Conservation (phyloP, 148 eudicot species). For the Persicaria maculosa region DNA sequence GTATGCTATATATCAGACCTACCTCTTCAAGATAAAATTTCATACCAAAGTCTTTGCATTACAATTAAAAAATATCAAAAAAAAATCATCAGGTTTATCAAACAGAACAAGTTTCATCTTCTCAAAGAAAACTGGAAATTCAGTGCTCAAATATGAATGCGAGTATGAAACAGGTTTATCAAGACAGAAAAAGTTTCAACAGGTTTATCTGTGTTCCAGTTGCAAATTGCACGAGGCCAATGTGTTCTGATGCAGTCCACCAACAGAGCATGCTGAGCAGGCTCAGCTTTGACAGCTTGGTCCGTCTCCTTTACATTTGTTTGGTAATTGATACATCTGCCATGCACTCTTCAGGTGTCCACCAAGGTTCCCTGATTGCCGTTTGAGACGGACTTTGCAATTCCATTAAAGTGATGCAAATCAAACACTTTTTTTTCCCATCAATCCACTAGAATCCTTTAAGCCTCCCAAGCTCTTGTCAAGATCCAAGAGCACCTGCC, state of each 20-base stretch:
- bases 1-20: background rate
- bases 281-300: slow-evolving; percentile 46
- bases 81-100: background rate
- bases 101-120: background rate
- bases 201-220: too few species aligned
- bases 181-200: too few species aligned
- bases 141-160: background rate
- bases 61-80: too few species aligned
- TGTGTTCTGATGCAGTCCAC: slow-evolving; percentile 94
- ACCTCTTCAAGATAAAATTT: background rate
- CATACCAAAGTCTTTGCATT: slow-evolving; percentile 7
- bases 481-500: slow-evolving; percentile 61
- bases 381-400: slow-evolving; percentile 75
- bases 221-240: slow-evolving; percentile 86
- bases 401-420: slow-evolving; percentile 89
- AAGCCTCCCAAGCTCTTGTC: slow-evolving; percentile 80
- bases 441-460: slow-evolving; percentile 76
- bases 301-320: slow-evolving; percentile 27
- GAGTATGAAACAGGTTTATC: slow-evolving; percentile 40
- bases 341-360: slow-evolving; percentile 92
- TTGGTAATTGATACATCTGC: slow-evolving; percentile 37
- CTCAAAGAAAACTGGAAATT: background rate
- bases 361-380: slow-evolving; percentile 43
- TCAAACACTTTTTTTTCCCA: slow-evolving; percentile 94
- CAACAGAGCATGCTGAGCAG: slow-evolving; percentile 78